phyloP scores from a whole-genome alignment of 2,329 filamentous ascomycete species.

The Periconia sp. region DNA sequence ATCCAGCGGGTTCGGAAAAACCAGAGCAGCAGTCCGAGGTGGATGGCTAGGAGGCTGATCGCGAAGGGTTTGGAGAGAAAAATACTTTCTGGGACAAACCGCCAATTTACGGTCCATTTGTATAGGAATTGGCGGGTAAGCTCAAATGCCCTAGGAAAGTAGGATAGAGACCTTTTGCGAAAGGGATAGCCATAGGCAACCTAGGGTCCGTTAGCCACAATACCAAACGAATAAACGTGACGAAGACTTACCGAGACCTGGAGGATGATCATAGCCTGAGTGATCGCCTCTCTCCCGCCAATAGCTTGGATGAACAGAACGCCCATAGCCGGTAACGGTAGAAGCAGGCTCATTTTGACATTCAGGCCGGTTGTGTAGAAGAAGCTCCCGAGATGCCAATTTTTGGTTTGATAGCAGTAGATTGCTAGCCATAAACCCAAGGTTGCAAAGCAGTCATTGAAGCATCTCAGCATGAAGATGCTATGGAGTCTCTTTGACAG shows the following conservation, averaged over 20 bases:
- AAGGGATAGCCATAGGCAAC: slow-evolving; percentile 70
- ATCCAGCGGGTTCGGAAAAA: slow-evolving; percentile 77
- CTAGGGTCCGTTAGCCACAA: too few relatives aligned
- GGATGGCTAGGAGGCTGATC: slow-evolving; percentile 67
- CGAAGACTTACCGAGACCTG: slow-evolving; percentile 73
- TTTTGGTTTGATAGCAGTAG: slow-evolving; percentile 73
- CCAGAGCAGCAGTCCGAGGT: slow-evolving; percentile 67
- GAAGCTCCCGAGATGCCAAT: slow-evolving; percentile 75
- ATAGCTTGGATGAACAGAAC: slow-evolving; percentile 76
- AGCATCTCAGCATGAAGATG: slow-evolving; percentile 88
- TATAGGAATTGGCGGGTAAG: slow-evolving; percentile 90
- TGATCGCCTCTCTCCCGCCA: slow-evolving; percentile 69
- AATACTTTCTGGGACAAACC: slow-evolving; percentile 82
- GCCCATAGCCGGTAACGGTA: slow-evolving; percentile 81
- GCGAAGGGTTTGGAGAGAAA: slow-evolving; percentile 79
- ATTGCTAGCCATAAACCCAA: slow-evolving; percentile 85
- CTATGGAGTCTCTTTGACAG: slow-evolving; percentile 93
- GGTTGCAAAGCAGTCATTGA: slow-evolving; percentile 93
- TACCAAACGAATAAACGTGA: too few relatives aligned
- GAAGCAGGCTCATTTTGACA: slow-evolving; percentile 92
- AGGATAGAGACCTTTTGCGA: slow-evolving; percentile 68
- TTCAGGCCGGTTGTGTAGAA: slow-evolving; percentile 80
- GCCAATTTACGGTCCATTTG: slow-evolving; percentile 99
- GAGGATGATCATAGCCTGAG: slow-evolving; percentile 72
- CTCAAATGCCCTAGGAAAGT: slow-evolving; percentile 85